A percentile compares a stretch with the other conserved stretches of the same genome.
These are phyloP conservation scores for Cryptosporidium felis DNA, from an alignment of 169 alveolate species.

Conservation along the genomic window DNA sequence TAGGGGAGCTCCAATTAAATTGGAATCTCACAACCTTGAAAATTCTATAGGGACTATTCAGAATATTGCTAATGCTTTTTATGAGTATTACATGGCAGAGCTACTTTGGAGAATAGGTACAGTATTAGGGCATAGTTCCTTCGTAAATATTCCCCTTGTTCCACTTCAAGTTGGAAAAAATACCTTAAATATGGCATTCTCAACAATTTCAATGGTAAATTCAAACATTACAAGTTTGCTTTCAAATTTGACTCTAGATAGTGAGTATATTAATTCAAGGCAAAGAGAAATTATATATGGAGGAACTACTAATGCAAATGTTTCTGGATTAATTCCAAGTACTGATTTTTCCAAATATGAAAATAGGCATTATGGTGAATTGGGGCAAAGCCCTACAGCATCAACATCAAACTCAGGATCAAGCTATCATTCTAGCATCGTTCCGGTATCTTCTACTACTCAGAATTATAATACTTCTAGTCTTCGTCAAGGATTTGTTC, in stretches of 20 bases:
- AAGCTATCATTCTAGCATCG: too few relatives aligned
- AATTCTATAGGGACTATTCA: constrained; percentile 49
- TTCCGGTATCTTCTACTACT: too few relatives aligned
- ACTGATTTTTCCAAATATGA: too few relatives aligned
- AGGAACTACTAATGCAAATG: background rate
- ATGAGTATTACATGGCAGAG: constrained; percentile 71
- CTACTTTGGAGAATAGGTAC: constrained; percentile 80
- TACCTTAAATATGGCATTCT: constrained; percentile 87
- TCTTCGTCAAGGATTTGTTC: constrained; percentile 84
- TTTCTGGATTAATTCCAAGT: too few relatives aligned
- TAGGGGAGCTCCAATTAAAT: constrained; percentile 71
- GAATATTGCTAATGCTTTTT: constrained; percentile 38
- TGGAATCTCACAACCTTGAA: constrained; percentile 55
- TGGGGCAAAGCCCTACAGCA: too few relatives aligned
- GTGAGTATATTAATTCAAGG: constrained; percentile 87
- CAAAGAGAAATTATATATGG: constrained; percentile 76
- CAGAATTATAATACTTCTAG: too few relatives aligned
- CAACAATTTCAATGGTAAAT: constrained; percentile 88
- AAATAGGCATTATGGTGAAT: too few relatives aligned
- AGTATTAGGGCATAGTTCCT: constrained; percentile 87
- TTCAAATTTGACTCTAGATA: constrained; percentile 87
- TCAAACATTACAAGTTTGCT: constrained; percentile 84
- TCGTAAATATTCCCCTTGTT: constrained; percentile 87
- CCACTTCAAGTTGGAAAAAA: constrained; percentile 87
- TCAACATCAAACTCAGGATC: too few relatives aligned